phyloP scores from a whole-genome alignment of 2,329 filamentous ascomycete genomes.

The Xylariaceae sp. region DNA sequence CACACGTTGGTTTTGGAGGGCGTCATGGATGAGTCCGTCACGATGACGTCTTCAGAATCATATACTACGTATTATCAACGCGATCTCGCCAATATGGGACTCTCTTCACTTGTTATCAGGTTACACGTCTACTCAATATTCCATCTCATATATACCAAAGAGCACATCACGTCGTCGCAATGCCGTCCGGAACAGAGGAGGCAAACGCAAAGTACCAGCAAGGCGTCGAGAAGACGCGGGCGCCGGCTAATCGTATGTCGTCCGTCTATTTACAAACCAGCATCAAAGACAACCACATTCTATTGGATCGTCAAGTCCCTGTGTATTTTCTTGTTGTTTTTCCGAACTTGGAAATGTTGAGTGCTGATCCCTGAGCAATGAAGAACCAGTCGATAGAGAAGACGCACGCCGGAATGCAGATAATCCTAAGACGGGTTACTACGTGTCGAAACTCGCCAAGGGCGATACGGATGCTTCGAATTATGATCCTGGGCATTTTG shows the following conservation, averaged over 20 bases:
- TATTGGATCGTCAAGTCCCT: no score
- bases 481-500: constrained; percentile 6
- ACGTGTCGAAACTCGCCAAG: constrained; percentile 5
- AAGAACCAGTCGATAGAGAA: neutral
- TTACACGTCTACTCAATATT: neutral
- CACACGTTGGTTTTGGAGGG: neutral
- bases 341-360: neutral
- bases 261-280: no score
- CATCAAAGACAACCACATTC: no score
- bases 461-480: constrained; percentile 8
- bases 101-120: neutral
- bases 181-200: constrained; percentile 7
- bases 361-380: neutral
- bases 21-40: neutral
- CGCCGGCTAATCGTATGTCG: constrained; percentile 3
- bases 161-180: neutral
- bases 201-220: constrained; percentile 10
- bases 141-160: neutral
- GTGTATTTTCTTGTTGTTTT: neutral
- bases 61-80: neutral
- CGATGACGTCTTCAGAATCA: neutral
- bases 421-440: constrained; percentile 9
- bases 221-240: constrained; percentile 9
- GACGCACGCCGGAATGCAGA: neutral
- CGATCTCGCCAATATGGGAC: neutral